Evolutionary conservation across 2,329 filamentous ascomycete species (phyloP).

Genomic region (Ascochyta koolunga): DNA sequence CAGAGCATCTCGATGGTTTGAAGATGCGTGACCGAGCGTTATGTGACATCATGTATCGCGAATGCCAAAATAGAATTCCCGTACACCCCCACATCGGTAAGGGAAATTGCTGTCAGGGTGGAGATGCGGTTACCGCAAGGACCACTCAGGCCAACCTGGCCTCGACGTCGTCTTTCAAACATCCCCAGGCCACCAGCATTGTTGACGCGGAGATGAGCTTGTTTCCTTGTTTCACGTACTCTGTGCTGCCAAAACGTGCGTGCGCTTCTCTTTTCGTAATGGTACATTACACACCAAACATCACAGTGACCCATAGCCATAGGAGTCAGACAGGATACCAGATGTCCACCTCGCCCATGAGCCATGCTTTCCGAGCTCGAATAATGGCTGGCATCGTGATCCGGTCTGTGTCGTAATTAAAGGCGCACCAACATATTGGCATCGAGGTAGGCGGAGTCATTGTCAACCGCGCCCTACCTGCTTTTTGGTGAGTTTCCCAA

Average conservation of each 20-base stretch:
- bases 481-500: conserved; percentile 6
- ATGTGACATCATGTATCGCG: conserved; percentile 35
- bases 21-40: conserved; percentile 8
- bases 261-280: neutral
- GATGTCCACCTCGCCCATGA: too few species aligned
- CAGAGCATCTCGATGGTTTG: conserved; percentile 2
- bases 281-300: neutral
- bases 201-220: conserved; percentile 1
- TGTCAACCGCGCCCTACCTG: conserved; percentile 10
- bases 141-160: conserved; percentile 8
- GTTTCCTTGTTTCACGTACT: neutral
- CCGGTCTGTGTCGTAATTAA: neutral
- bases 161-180: conserved; percentile 3
- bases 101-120: conserved; percentile 26
- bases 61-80: conserved; percentile 14
- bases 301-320: neutral
- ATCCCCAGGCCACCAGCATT: neutral
- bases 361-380: neutral
- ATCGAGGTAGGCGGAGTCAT: neutral
- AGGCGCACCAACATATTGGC: conserved; percentile 3
- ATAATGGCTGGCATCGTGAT: neutral
- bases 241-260: neutral
- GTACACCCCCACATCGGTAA: conserved; percentile 9
- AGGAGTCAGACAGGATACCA: neutral
- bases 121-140: conserved; percentile 26